Evolutionary conservation across 495 filamentous ascomycete genomes (phyloP).

Genomic region (Lophium mytilinum): DNA sequence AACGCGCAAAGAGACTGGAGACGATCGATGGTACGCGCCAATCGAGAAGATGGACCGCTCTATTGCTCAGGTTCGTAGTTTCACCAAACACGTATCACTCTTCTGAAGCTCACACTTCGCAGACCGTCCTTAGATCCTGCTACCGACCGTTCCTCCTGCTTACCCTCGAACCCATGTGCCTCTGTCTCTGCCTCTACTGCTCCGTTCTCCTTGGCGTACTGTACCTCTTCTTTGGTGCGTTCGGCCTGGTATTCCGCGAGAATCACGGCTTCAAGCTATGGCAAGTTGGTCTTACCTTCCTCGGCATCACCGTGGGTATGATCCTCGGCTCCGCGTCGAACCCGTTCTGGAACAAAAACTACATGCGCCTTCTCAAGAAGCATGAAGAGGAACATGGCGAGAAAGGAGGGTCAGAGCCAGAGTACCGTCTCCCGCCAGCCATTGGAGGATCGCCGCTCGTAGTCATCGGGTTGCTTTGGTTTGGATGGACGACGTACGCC

Average conservation of each 20-base stretch:
- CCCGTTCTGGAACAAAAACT: slow-evolving; percentile 58
- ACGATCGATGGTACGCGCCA: slow-evolving; percentile 65
- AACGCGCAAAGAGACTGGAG: slow-evolving; percentile 67
- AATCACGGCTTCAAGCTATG: slow-evolving; percentile 72
- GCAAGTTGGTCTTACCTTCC: slow-evolving; percentile 72
- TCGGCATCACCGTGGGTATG: slow-evolving; percentile 75
- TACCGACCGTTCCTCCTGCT: slow-evolving; percentile 75
- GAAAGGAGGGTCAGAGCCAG: slow-evolving; percentile 59
- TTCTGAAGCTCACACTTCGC: slow-evolving; percentile 15
- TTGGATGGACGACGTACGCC: slow-evolving; percentile 33
- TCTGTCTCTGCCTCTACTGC: slow-evolving; percentile 73
- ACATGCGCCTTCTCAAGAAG: slow-evolving; percentile 53
- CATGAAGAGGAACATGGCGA: slow-evolving; percentile 45
- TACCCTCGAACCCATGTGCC: slow-evolving; percentile 75
- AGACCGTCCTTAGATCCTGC: slow-evolving; percentile 59
- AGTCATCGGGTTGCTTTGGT: slow-evolving; percentile 64
- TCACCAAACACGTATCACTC: neutral
- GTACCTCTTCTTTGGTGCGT: slow-evolving; percentile 92
- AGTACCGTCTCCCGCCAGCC: slow-evolving; percentile 75
- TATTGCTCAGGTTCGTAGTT: slow-evolving; percentile 34
- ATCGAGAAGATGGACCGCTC: slow-evolving; percentile 70
- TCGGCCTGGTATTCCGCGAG: slow-evolving; percentile 67
- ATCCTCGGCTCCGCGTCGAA: slow-evolving; percentile 56
- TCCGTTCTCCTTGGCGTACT: slow-evolving; percentile 78
- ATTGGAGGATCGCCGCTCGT: slow-evolving; percentile 68